Evolutionary conservation across 2,329 filamentous ascomycete genomes (phyloP), one percentile per base, ranked within the genome.

Genomic region (Exophiala mesophila): DNA sequence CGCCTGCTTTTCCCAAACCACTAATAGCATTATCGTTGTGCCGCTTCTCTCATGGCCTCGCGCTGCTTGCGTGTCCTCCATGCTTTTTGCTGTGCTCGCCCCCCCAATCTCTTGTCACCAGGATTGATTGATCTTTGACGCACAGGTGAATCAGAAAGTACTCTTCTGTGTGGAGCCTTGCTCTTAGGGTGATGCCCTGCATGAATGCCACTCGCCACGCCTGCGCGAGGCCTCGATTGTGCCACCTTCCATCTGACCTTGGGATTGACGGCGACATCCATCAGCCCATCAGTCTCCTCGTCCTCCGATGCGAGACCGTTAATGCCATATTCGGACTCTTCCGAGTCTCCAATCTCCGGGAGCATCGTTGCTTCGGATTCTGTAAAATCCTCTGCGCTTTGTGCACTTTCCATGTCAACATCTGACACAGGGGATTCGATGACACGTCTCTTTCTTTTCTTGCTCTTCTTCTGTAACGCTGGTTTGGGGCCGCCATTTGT

Each of bases 281-380:
- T n/a, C n/a, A n/a, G n/a, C n/a, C n/a, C 23, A 12, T 26, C 23
- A 4, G 18, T 7, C 21, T 45, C 44, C 9, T 13, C 36, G 19
- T 34, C 42, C 17, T 42, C 41, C 5, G 44, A 35, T 24, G 37
- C 41, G 10, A 36, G 29, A 17, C 37, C 32, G 26, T 50, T 32
- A 30, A 28, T 32, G 18, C 49, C 47, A 44, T 55, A 41, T 35
- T 54, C 44, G 18, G 41, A 37, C 31, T 50, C 40, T 30, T 44
- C 35, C 30, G 38, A 30, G 40, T 47, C 45, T 32, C 49, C 41
- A 12, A 43, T 41, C 37, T 45, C 47, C 12, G 41, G 31, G 12
- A 24, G 35, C 34, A 36, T 10, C 10, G n/a, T 10, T 2, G 17
- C 15, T n/a, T 39, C 36, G n/a, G 6, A 13, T 6, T 13, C 9